phyloP scores from a whole-genome alignment of 305 asterid species.

The Fraxinus dipetala region DNA sequence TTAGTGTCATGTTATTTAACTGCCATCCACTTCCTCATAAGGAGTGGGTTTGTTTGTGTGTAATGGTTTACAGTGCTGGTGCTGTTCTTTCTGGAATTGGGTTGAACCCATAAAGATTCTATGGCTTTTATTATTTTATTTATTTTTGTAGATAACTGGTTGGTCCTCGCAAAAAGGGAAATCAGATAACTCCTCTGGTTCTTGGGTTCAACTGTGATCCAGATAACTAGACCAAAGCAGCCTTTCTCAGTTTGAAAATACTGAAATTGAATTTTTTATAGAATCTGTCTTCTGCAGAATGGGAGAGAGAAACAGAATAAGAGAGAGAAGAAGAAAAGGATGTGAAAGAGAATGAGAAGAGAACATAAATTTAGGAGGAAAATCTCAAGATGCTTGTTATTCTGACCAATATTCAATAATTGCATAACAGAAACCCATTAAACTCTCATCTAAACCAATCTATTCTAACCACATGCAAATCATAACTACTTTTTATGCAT shows the following conservation, averaged over 20 bases:
- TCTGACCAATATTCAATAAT: background rate
- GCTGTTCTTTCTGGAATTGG: background rate
- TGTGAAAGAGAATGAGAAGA: too few relatives aligned
- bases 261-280: background rate
- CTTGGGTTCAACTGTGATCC: background rate
- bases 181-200: background rate
- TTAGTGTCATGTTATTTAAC: background rate
- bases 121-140: too few relatives aligned
- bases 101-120: background rate
- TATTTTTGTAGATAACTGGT: background rate
- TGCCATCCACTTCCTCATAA: background rate
- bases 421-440: too few relatives aligned
- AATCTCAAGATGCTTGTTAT: background rate
- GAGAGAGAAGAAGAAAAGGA: background rate
- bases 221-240: background rate
- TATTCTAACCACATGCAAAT: background rate
- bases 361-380: background rate
- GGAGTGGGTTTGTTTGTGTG: background rate
- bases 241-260: background rate
- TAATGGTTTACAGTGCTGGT: background rate
- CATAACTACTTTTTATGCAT: background rate
- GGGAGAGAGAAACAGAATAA: background rate
- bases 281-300: background rate
- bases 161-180: background rate
- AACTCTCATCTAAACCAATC: background rate